Evolutionary conservation across 176 grass and related monocot species (phyloP), one percentile per base, ranked within the genome.

Genomic region (Elaeis guineensis): DNA sequence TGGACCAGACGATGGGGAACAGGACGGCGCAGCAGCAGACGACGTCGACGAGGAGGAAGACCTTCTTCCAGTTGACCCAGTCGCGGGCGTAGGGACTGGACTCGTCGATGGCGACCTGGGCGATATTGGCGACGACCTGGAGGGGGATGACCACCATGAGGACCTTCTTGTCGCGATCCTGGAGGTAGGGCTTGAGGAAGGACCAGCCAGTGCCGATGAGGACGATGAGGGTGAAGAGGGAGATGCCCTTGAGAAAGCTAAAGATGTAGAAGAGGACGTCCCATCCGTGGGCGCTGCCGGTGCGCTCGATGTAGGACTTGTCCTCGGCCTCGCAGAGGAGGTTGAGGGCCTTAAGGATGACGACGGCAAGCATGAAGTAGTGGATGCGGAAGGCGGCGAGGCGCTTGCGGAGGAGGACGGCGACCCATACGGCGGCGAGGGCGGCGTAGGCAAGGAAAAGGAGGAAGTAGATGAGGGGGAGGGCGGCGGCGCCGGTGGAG

Each of bases 201-300:
- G 59, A 62, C 59, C 59, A 62, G 17, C 59, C 59, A 8, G 59
- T 62, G 30, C 59, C 59, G 59, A 62, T 62, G 29, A 62, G 59
- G 28, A 62, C 59, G 59, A 62, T 32, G n/a, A 62, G 59, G 17
- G 59, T 62, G 28, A 62, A 62, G 59, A 62, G 59, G n/a, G 59
- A 62, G 26, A 62, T 44, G 3, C 59, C 59, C 59, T 62, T 62
- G 6, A 62, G 59, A 12, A 62, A 62, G n/a, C 25, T 62, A 29
- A 62, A 62, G 59, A 62, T 62, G 59, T 62, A 62, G 59, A 62
- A 62, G 18, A 62, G 59, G 28, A 62, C n/a, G 7, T 62, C 59
- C 59, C 59, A 62, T 6, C 59, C 29, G 59, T 62, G 59, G 14
- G 59, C 59, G 16, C 28, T 39, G 25, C 59, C 59, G 17, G 28